phyloP scores from a whole-genome alignment of 495 filamentous ascomycete species.

The Penicillium crystallinum region DNA sequence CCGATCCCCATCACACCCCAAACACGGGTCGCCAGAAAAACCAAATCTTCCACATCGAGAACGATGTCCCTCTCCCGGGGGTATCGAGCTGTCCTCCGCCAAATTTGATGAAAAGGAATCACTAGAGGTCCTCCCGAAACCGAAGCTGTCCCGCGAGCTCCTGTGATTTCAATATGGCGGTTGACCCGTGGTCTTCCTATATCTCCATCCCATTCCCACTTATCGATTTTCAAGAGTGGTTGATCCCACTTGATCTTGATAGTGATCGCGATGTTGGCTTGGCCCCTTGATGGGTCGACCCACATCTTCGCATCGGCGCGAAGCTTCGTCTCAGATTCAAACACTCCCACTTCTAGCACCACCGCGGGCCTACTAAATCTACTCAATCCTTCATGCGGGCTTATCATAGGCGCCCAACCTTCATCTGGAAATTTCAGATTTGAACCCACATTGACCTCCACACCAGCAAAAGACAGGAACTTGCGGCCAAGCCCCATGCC shows the following conservation, averaged over 20 bases:
- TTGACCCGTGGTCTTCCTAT: background rate
- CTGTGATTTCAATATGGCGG: constrained; percentile 1
- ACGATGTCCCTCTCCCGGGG: background rate
- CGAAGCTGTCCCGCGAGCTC: background rate
- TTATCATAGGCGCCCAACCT: constrained; percentile 3
- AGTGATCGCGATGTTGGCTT: constrained; percentile 3
- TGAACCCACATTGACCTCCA: background rate
- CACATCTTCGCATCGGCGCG: constrained; percentile 4
- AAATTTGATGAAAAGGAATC: constrained; percentile 1
- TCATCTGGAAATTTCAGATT: constrained; percentile 4
- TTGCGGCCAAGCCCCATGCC: background rate
- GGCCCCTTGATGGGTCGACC: constrained; percentile 1
- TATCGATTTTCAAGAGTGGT: constrained; percentile 4
- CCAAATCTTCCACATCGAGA: constrained; percentile 1
- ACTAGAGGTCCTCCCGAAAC: background rate
- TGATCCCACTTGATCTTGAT: constrained; percentile 3
- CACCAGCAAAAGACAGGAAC: constrained; percentile 1
- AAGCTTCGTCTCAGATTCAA: constrained; percentile 5
- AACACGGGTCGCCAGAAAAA: constrained; percentile 1
- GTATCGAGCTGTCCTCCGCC: background rate
- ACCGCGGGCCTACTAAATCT: constrained; percentile 3
- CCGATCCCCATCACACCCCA: background rate
- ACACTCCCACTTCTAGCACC: constrained; percentile 4
- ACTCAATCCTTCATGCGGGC: background rate
- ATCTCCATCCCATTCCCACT: constrained; percentile 1